Conservation (phyloP, 2,329 filamentous ascomycete species). For the Neopestalotiopsis sp. region DNA sequence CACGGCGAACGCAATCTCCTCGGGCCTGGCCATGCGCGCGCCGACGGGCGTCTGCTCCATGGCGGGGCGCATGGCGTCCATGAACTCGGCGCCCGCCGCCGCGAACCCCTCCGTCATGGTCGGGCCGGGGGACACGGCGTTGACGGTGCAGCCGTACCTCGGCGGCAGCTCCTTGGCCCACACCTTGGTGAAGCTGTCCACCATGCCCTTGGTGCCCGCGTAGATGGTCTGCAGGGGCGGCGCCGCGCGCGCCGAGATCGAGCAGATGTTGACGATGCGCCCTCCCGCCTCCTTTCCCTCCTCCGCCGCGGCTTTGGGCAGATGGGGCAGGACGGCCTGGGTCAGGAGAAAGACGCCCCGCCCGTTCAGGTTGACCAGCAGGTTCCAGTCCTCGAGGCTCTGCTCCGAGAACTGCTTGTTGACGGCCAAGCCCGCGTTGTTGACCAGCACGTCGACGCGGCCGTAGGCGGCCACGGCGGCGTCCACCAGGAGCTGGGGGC, state of each 20-base stretch:
- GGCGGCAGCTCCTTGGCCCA: slow-evolving; percentile 51
- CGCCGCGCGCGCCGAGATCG: slow-evolving; percentile 20
- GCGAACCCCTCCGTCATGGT: slow-evolving; percentile 32
- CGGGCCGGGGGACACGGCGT: slow-evolving; percentile 49
- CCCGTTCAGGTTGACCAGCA: slow-evolving; percentile 47
- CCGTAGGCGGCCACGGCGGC: slow-evolving; percentile 39
- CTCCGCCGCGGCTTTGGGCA: slow-evolving; percentile 30
- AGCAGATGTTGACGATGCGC: slow-evolving; percentile 22
- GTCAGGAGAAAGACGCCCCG: slow-evolving; percentile 48
- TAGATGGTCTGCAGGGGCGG: slow-evolving; percentile 51
- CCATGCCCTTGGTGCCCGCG: slow-evolving; percentile 55
- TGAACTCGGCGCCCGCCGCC: slow-evolving; percentile 43
- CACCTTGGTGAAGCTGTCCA: slow-evolving; percentile 50
- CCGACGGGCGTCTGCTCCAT: slow-evolving; percentile 50
- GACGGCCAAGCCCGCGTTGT: slow-evolving; percentile 56
- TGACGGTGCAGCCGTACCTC: slow-evolving; percentile 52
- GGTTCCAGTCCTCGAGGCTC: slow-evolving; percentile 44
- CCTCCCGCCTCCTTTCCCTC: not conserved
- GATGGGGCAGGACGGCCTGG: slow-evolving; percentile 43
- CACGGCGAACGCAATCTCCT: slow-evolving; percentile 54
- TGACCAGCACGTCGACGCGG: slow-evolving; percentile 62
- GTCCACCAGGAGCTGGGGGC: slow-evolving; percentile 39
- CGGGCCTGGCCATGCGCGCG: slow-evolving; percentile 46
- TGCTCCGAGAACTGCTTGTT: slow-evolving; percentile 44
- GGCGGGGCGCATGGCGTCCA: slow-evolving; percentile 46